Percentiles rank a stretch among this genome's conserved stretches.
phyloP scores from a whole-genome alignment of 2,329 filamentous ascomycete species.

The Plectosphaerella plurivora region DNA sequence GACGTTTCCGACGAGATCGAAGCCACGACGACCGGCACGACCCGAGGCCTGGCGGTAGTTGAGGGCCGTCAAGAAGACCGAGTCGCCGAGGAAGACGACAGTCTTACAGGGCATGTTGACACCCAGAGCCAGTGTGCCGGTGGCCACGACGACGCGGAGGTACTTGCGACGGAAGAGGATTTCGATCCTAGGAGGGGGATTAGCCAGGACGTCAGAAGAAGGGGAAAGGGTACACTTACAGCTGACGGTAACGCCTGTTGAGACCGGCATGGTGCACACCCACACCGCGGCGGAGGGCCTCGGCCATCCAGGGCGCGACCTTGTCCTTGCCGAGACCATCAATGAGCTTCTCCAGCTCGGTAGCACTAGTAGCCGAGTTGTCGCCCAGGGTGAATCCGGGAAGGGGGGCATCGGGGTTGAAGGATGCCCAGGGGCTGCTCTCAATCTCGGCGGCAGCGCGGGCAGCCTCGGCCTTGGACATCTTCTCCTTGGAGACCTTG shows the following conservation, averaged over 20 bases:
- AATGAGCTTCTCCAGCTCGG: constrained; percentile 55
- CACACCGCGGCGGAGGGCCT: constrained; percentile 61
- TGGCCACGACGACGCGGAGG: constrained; percentile 67
- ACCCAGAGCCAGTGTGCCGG: constrained; percentile 70
- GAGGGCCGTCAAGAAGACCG: constrained; percentile 66
- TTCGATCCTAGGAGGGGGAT: constrained; percentile 46
- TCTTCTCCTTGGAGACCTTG: constrained; percentile 21
- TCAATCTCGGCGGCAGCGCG: constrained; percentile 54
- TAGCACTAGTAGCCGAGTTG: constrained; percentile 48
- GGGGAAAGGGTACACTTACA: constrained; percentile 27
- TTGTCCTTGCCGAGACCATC: constrained; percentile 44
- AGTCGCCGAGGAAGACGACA: constrained; percentile 72
- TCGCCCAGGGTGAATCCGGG: constrained; percentile 65
- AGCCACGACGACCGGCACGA: constrained; percentile 74
- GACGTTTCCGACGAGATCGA: constrained; percentile 76
- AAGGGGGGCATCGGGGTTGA: constrained; percentile 61
- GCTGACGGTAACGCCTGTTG: constrained; percentile 72
- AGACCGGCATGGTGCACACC: constrained; percentile 77
- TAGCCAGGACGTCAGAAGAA: background rate
- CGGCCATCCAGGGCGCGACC: constrained; percentile 49
- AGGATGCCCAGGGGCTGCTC: constrained; percentile 54
- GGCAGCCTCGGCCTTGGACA: constrained; percentile 51
- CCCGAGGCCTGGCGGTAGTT: constrained; percentile 75
- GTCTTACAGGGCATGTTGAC: constrained; percentile 85
- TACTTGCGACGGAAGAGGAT: constrained; percentile 71